phyloP scores from a whole-genome alignment of 2,329 filamentous ascomycete genomes.

The Aspergillus novoparasiticus region DNA sequence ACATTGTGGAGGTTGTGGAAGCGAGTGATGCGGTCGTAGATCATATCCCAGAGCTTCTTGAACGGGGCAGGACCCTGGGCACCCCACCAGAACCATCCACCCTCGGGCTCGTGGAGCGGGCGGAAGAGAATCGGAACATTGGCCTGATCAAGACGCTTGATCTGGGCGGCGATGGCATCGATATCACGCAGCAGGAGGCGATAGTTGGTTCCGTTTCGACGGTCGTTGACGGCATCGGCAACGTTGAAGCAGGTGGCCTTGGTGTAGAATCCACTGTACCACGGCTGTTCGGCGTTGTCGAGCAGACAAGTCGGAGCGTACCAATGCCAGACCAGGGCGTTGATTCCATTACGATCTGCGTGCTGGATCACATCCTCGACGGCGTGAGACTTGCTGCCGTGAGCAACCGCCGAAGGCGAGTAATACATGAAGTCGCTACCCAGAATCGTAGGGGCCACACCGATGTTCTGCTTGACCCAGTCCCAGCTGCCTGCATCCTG shows the following conservation, averaged over 20 bases:
- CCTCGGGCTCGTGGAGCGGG: constrained; percentile 6
- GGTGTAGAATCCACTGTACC: constrained; percentile 15
- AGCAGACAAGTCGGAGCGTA: constrained; percentile 7
- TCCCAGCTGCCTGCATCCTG: constrained; percentile 3
- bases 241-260: constrained; percentile 14
- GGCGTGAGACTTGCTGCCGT: constrained; percentile 5
- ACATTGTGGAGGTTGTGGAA: constrained; percentile 11
- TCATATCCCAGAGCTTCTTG: constrained; percentile 11
- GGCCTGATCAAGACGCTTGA: constrained; percentile 7
- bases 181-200: constrained; percentile 14
- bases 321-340: constrained; percentile 16
- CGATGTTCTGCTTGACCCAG: constrained; percentile 9
- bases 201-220: constrained; percentile 10
- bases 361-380: constrained; percentile 13
- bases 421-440: constrained; percentile 12
- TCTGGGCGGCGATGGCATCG: constrained; percentile 8
- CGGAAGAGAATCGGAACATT: constrained; percentile 11
- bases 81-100: constrained; percentile 4
- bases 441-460: not conserved
- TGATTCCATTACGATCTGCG: constrained; percentile 9
- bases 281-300: constrained; percentile 5
- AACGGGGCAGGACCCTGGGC: constrained; percentile 7
- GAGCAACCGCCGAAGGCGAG: constrained; percentile 3
- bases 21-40: constrained; percentile 11
- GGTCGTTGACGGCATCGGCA: not conserved